Evolutionary conservation across 495 filamentous ascomycete species (phyloP).

Genomic region (Beverwykella pulmonaria): DNA sequence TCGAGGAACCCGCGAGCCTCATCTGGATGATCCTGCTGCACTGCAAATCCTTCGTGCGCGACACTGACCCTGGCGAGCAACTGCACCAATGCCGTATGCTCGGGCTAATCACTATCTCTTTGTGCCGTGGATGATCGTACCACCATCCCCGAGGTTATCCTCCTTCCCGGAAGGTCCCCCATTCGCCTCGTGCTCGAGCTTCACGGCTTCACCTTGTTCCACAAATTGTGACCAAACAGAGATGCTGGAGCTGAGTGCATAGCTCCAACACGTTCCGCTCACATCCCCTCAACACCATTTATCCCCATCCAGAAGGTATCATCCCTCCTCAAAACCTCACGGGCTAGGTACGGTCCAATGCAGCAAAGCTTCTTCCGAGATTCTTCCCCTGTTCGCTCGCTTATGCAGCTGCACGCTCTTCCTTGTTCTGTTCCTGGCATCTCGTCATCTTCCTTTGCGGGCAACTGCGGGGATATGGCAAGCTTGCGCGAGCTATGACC

Average conservation of each 20-base stretch:
- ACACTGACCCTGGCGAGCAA: neutral
- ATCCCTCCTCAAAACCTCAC: neutral
- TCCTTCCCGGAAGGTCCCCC: conserved; percentile 11
- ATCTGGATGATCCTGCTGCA: neutral
- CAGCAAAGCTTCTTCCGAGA: conserved; percentile 2
- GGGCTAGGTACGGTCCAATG: neutral
- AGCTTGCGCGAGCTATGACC: neutral
- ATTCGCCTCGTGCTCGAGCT: neutral
- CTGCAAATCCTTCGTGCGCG: neutral
- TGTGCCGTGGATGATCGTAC: conserved; percentile 2
- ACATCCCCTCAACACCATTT: too few relatives aligned
- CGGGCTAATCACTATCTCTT: conserved; percentile 5
- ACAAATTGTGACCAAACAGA: neutral
- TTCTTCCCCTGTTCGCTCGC: conserved; percentile 21
- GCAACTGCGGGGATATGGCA: conserved; percentile 29
- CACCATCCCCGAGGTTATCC: neutral
- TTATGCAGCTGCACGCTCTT: conserved; percentile 30
- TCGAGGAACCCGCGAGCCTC: too few relatives aligned
- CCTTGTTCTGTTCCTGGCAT: conserved; percentile 21
- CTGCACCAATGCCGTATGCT: neutral
- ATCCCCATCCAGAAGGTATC: neutral
- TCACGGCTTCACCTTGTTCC: neutral
- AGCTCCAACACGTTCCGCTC: neutral
- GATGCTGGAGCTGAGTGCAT: neutral
- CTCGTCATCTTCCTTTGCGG: conserved; percentile 25